Conservation (phyloP, 331 rosid species). For the Pyrus hybrid region DNA sequence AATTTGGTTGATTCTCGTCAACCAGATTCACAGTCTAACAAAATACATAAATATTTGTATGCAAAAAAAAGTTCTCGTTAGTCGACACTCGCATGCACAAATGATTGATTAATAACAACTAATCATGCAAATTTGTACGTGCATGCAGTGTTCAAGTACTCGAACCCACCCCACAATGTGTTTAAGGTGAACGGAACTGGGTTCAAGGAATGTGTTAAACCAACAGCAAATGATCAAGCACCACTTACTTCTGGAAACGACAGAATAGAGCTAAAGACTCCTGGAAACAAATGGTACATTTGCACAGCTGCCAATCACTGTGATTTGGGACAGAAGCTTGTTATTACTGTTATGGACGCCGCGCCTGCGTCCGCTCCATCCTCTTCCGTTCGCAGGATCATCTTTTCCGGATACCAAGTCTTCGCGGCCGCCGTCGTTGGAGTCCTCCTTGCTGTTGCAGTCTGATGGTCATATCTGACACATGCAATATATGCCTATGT, state of each 20-base stretch:
- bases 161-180: constrained; percentile 18
- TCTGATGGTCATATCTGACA: neutral
- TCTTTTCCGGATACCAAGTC: constrained; percentile 1
- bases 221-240: constrained; percentile 4
- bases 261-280: neutral
- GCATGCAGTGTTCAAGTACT: constrained; percentile 28
- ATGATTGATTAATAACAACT: neutral
- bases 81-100: neutral
- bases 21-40: too few relatives aligned
- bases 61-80: too few relatives aligned
- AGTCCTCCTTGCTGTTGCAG: neutral
- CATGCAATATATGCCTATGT: neutral
- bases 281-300: constrained; percentile 37
- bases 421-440: neutral
- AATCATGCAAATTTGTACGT: neutral
- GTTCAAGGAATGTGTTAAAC: constrained; percentile 14
- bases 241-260: constrained; percentile 22
- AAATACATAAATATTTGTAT: too few relatives aligned
- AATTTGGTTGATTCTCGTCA: too few relatives aligned
- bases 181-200: constrained; percentile 26
- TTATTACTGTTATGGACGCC: constrained; percentile 12
- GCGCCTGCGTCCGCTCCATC: constrained; percentile 4
- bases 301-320: constrained; percentile 17
- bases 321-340: constrained; percentile 22
- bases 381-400: neutral